Conservation (phyloP, 2,329 filamentous ascomycete species). For the Lojkania enalia region DNA sequence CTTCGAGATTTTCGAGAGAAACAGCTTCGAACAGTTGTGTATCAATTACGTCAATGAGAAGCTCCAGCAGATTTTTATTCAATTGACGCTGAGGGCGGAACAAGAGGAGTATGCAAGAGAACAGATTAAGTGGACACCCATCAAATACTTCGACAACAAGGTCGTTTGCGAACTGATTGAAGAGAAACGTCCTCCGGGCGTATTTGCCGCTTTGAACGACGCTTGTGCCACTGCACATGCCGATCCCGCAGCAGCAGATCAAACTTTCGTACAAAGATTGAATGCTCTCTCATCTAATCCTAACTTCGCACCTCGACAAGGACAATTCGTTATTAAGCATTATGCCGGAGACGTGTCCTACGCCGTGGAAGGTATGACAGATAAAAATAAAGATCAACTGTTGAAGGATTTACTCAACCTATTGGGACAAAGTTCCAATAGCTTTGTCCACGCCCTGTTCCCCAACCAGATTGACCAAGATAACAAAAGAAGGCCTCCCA, state of each 20-base stretch:
- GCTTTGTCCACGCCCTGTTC: conserved; percentile 86
- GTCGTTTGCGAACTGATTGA: conserved; percentile 97
- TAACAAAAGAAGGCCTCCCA: conserved; percentile 90
- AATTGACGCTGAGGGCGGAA: conserved; percentile 92
- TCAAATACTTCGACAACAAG: conserved; percentile 99
- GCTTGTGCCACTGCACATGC: conserved; percentile 98
- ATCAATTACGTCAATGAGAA: conserved; percentile 99
- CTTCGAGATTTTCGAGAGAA: conserved; percentile 97
- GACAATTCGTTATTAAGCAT: conserved; percentile 97
- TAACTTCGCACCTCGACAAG: conserved; percentile 88
- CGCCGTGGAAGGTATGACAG: conserved; percentile 93
- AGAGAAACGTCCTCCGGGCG: conserved; percentile 82
- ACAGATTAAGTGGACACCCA: conserved; percentile 97
- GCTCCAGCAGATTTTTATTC: conserved; percentile 98
- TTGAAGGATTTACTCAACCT: conserved; percentile 91
- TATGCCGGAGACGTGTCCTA: conserved; percentile 97
- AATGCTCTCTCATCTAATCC: conserved; percentile 85
- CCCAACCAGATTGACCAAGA: conserved; percentile 93
- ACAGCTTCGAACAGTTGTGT: conserved; percentile 98
- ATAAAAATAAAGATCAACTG: conserved; percentile 98
- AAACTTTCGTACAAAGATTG: conserved; percentile 91
- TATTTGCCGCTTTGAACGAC: conserved; percentile 96
- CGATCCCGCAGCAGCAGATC: conserved; percentile 89
- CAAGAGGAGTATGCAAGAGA: conserved; percentile 96
- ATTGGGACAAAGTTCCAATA: conserved; percentile 79